Base-by-base conservation (phyloP, 208 protist genomes). In the Trypanosoma scelopori region DNA sequence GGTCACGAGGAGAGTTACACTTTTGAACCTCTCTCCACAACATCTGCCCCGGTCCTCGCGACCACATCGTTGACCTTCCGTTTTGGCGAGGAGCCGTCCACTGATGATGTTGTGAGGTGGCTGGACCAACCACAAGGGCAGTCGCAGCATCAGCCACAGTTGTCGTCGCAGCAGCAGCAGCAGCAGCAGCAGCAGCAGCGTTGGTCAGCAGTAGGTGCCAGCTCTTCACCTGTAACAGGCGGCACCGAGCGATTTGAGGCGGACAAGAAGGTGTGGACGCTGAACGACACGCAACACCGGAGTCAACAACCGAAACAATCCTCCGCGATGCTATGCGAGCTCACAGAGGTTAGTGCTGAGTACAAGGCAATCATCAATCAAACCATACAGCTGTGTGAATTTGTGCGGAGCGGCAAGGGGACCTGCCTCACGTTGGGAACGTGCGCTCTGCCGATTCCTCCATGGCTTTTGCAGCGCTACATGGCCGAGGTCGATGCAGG, bases 331-430 rank as follows among this genome's bases (percentile, higher is more conserved):
- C 74, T 82, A 47, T 53, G 53, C 46, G 37, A 69, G 0, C 58
- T 86, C 16, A 48, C 55, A 0, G 46, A 49, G 23, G 42, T 66
- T 42, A 75, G 73, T 51, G 65, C 48, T 12, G 62, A 77, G 12
- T 69, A 84, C 63, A 62, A 63, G 3, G 23, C 60, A 2, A 65
- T 79, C 28, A 60, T 88, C 43, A 25, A 27, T 13, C 65, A 79
- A 60, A 84, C 82, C 0, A 48, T 82, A 62, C 78, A 67, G 28
- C 69, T 88, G 18, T 75, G 70, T 55, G 43, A 81, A 20, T 88
- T 88, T 70, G 69, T 69, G 16, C 37, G 50, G 43, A 53, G 28
- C 49, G 60, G 55, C 0, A 74, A 59, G 37, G 53, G n/a, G 22
- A 30, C 43, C 7, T 52, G 42, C 28, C n/a, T 68, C 13, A 51